These are phyloP conservation scores for Colletotrichum cuscutae DNA, from an alignment of 2,329 filamentous ascomycete genomes.

Conservation along the genomic window DNA sequence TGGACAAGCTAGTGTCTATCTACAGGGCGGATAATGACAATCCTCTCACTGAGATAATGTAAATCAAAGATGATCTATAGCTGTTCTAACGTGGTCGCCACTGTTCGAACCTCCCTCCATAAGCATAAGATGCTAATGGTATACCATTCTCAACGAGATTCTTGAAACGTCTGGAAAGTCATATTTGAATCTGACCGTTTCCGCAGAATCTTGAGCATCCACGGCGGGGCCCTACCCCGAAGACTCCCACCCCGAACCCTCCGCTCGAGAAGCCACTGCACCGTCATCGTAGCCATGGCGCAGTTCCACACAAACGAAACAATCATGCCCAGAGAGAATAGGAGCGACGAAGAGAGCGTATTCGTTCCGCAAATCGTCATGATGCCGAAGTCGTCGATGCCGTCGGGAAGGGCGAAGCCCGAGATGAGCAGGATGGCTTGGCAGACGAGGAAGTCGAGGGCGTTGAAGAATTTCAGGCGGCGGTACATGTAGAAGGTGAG, in stretches of 20 bases:
- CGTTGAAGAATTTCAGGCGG: slow-evolving; percentile 22
- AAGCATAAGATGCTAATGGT: too few species aligned
- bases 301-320: slow-evolving; percentile 31
- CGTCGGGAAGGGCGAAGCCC: slow-evolving; percentile 28
- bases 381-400: slow-evolving; percentile 28
- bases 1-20: too few species aligned
- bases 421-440: slow-evolving; percentile 30
- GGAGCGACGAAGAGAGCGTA: slow-evolving; percentile 6
- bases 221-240: slow-evolving; percentile 20
- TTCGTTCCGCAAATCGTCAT: slow-evolving; percentile 28
- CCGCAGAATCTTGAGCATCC: slow-evolving; percentile 27
- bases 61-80: too few species aligned
- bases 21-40: too few species aligned
- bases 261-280: slow-evolving; percentile 28
- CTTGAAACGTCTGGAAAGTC: not conserved
- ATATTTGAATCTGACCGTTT: not conserved
- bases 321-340: slow-evolving; percentile 32
- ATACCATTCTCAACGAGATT: not conserved
- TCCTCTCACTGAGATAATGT: too few species aligned
- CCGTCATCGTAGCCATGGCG: slow-evolving; percentile 31
- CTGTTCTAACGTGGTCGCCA: too few species aligned
- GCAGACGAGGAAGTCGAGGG: slow-evolving; percentile 21
- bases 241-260: slow-evolving; percentile 11
- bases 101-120: too few species aligned
- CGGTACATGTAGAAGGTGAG: slow-evolving; percentile 27